Base-by-base conservation (phyloP, 768 basidiomycete species). In the Cystobasidium tubakii region DNA sequence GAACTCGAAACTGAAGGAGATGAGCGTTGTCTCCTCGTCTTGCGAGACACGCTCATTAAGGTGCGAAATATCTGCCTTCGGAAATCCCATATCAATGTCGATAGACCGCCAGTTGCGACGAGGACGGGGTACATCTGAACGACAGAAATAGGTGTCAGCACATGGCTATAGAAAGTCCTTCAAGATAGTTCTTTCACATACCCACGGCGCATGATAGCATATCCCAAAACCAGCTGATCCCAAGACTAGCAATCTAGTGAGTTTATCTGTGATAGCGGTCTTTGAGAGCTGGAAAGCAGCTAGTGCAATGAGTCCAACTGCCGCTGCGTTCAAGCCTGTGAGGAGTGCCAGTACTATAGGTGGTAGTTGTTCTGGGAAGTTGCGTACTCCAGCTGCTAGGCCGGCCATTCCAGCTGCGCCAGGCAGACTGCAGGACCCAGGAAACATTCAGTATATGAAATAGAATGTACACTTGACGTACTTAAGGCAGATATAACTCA, bases 291-390 rank as follows among this genome's bases (percentile, higher is more conserved):
- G 84, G 31, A 83, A 81, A 1, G 84, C 86, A 3, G 86, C 84
- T 21, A 86, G 81, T 0, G 84, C 84, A 66, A 86, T 84, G 10
- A 86, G 78, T 0, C 86, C 86, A 2, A 86, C 86, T 0, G 85
- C 84, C 1, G 85, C 82, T 0, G 85, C 84, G 75, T 87, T 86
- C 23, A 87, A 77, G 1, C 86, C 86, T 0, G 84, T 84, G 10
- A 87, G 81, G 13, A 86, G 79, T 21, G 84, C 84, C 69, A 84
- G 84, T n/a, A 83, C 85, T 25, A 83, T 81, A 1, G 77, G 77
- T 1, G 86, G 86, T 1, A 86, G 82, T 1, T 75, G 79, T 29
- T 82, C 80, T 27, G 81, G 80, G n/a, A 86, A 82, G 4, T 77
- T 80, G 46, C 81, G 80, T 9, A 86, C 82, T 19, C 82, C 85